Evolutionary conservation across 1,139 yeast genomes (phyloP), one percentile per base, ranked within the genome.

Genomic region (Geotrichum fermentans): DNA sequence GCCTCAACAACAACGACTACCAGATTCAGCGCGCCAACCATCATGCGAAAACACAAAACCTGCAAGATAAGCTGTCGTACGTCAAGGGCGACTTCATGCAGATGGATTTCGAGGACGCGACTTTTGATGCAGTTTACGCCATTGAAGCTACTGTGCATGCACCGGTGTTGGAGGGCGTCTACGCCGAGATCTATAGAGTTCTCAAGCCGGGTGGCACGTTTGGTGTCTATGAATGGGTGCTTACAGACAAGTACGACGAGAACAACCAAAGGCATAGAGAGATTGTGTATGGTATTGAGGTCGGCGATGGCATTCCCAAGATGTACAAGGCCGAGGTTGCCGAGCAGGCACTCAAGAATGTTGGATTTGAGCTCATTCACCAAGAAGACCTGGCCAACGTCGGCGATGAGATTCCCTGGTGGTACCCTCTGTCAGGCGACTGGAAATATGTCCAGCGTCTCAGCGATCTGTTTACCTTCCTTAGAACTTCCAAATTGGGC

Each of bases 41-140:
- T 69, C 87, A 88, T 68, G 88, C 97, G 52, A 69, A 78, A 61
- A 74, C 73, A 58, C 74, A 74, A 66, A 77, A 81, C 34, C 73
- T 92, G 63, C 81, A 77, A 54, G 75, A 85, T 66, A 83, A 88
- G 71, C 74, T 90, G 64, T 74, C 80, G 28, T 90, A 86, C 61
- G 96, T 89, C 62, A 92, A 92, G 73, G 98, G 98, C 60, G 98
- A 92, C 70, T 92, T 92, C 75, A 94, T 92, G 98, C 95, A 90
- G 70, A 88, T 92, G 97, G 97, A 92, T 62, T 90, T 94, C 62
- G 88, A 83, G 68, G 83, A 85, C 57, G 84, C 81, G 64, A 69
- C 90, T 30, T 92, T 94, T 65, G 98, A 92, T 69, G 96, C 96
- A 44, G 98, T 92, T 40, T 92, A 92, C 64, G 97, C 98, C 54